Base-by-base conservation (phyloP, 2,329 filamentous ascomycete genomes). In the Ophiostoma montium region DNA sequence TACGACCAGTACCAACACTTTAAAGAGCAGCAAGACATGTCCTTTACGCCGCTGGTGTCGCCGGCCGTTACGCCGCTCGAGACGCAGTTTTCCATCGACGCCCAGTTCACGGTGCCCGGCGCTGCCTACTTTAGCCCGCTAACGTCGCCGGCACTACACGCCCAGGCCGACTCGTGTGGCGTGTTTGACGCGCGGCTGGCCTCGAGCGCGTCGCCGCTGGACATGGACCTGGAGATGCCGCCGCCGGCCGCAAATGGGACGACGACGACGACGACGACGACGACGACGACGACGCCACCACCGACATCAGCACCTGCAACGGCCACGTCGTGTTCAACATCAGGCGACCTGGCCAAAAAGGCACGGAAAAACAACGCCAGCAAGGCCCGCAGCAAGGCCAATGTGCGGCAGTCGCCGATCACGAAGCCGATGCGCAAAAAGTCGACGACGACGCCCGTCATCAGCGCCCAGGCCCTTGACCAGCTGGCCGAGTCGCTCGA, bases 81-180 rank as follows among this genome's bases (percentile, higher is more conserved):
- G 59, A 71, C 76, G 38, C 78, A 82, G 55, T 87, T 86, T 60
- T 70, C 74, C 42, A 67, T 76, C 52, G 75, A 79, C 21, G 65
- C 65, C 31, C 67, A 69, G 44, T 86, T 78, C 57, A 73, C 75
- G 6, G 71, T 85, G 3, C 80, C 82, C 0, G 76, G 76, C 33
- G 76, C n/a, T n/a, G n/a, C 83, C 32, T 90, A 88, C 65, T 89
- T 92, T 62, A 92, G 85, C 60, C 86, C 86, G 10, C 70, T 92
- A 45, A 88, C 84, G 5, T 92, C 86, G 15, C 86, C 86, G 1
- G 84, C 85, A 3, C 69, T 92, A 16, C 82, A 85, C 62, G 83
- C 84, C 1, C 83, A 88, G 61, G 76, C 70, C 53, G 76, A 80
- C 49, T 59, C 67, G 23, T 62, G 63, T 15, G 62, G 68, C 5